phyloP scores from a whole-genome alignment of 371 early-diverging fungal genomes.

The Chytridium lagenaria region DNA sequence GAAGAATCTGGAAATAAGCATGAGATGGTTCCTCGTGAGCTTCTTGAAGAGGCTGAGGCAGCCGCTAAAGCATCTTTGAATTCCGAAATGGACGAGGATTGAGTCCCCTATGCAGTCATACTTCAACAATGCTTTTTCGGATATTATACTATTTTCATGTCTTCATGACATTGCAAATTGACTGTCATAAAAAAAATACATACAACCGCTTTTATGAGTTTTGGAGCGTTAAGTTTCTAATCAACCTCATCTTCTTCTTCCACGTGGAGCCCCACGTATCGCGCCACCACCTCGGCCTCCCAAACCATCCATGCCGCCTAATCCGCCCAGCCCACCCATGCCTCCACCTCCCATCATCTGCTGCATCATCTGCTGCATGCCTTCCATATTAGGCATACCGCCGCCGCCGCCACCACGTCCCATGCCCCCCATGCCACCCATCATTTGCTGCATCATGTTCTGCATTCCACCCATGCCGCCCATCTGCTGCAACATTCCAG shows the following conservation, averaged over 20 bases:
- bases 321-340: slow-evolving; percentile 58
- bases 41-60: slow-evolving; percentile 85
- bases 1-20: slow-evolving; percentile 81
- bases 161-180: not conserved
- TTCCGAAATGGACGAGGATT: slow-evolving; percentile 57
- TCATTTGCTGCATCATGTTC: slow-evolving; percentile 49
- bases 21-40: slow-evolving; percentile 84
- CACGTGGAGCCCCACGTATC: not conserved
- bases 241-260: slow-evolving; percentile 5
- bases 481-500: slow-evolving; percentile 58
- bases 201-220: slow-evolving; percentile 33
- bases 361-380: slow-evolving; percentile 75
- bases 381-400: slow-evolving; percentile 27
- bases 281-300: slow-evolving; percentile 26
- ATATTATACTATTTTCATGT: too few species aligned
- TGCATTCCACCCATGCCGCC: slow-evolving; percentile 77
- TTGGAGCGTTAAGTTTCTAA: not conserved
- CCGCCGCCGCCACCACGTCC: slow-evolving; percentile 27
- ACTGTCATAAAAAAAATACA: too few species aligned
- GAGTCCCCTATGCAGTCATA: not conserved
- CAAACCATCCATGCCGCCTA: too few species aligned
- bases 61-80: slow-evolving; percentile 69
- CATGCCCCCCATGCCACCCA: slow-evolving; percentile 19
- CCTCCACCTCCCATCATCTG: slow-evolving; percentile 71
- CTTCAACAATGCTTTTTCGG: too few species aligned